phyloP scores from a whole-genome alignment of 2,329 filamentous ascomycete species.

The Fusarium camptoceras region DNA sequence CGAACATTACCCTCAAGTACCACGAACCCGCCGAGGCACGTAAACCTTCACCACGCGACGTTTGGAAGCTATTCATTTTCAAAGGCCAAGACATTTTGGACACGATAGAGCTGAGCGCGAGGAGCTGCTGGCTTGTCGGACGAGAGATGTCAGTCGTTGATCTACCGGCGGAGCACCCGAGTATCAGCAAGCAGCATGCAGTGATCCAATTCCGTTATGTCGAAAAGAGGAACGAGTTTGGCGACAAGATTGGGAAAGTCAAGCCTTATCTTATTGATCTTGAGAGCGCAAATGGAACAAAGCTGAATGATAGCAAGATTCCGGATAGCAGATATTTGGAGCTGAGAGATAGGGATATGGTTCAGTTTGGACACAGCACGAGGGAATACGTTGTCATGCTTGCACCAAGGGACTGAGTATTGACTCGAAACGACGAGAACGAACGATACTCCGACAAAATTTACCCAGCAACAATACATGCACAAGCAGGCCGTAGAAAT shows the following conservation, averaged over 20 bases:
- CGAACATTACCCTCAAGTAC: conserved; percentile 88
- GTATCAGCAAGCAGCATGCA: conserved; percentile 94
- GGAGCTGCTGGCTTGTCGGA: conserved; percentile 92
- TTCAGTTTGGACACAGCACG: conserved; percentile 88
- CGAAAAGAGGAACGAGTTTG: conserved; percentile 86
- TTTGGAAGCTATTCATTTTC: conserved; percentile 94
- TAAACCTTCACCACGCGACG: conserved; percentile 81
- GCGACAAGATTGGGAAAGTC: conserved; percentile 82
- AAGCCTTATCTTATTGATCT: conserved; percentile 93
- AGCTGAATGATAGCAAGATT: conserved; percentile 79
- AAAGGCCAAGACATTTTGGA: conserved; percentile 84
- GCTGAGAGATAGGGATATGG: conserved; percentile 86
- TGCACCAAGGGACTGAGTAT: conserved; percentile 59
- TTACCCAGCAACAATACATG: neutral
- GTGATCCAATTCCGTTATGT: conserved; percentile 92
- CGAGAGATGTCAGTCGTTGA: conserved; percentile 85
- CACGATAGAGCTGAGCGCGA: conserved; percentile 78
- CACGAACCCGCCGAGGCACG: conserved; percentile 94
- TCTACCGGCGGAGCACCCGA: conserved; percentile 86
- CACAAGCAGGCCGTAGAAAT: neutral
- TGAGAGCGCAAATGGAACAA: conserved; percentile 92
- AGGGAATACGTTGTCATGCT: conserved; percentile 98
- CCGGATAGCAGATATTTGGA: conserved; percentile 86
- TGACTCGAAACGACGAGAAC: neutral
- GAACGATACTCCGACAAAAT: neutral